Conservation (phyloP, 495 filamentous ascomycete species). For the Neurospora intermedia region DNA sequence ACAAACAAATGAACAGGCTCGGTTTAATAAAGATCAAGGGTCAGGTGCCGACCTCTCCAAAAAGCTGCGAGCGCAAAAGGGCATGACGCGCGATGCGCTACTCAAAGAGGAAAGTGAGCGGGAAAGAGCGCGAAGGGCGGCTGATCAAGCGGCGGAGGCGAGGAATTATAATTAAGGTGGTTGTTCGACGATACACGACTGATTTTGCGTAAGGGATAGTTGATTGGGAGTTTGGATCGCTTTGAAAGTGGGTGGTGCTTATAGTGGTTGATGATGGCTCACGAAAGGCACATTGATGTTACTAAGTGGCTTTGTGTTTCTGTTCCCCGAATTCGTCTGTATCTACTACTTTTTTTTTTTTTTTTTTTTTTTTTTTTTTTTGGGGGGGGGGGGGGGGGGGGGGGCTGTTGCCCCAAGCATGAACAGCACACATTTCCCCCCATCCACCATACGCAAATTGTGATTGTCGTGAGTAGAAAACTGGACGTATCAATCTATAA, state of each 20-base stretch:
- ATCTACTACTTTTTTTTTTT: not conserved
- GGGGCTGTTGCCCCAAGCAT: not conserved
- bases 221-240: not conserved
- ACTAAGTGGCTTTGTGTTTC: not conserved
- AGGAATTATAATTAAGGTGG: conserved; percentile 38
- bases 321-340: not conserved
- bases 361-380: too few relatives aligned
- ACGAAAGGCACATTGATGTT: not conserved
- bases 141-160: conserved; percentile 41
- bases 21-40: conserved; percentile 27
- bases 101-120: conserved; percentile 44
- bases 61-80: conserved; percentile 55
- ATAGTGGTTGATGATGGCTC: not conserved
- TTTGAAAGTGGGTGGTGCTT: not conserved
- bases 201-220: not conserved
- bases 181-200: not conserved
- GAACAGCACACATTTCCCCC: not conserved
- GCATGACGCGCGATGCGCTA: conserved; percentile 49
- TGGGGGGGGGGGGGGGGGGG: too few relatives aligned
- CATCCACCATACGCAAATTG: not conserved
- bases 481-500: not conserved
- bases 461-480: not conserved
- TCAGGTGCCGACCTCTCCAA: conserved; percentile 48
- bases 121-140: conserved; percentile 46
- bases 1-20: conserved; percentile 24